Evolutionary conservation across 768 basidiomycete genomes (phyloP).

Genomic region (Podaxis sp.): DNA sequence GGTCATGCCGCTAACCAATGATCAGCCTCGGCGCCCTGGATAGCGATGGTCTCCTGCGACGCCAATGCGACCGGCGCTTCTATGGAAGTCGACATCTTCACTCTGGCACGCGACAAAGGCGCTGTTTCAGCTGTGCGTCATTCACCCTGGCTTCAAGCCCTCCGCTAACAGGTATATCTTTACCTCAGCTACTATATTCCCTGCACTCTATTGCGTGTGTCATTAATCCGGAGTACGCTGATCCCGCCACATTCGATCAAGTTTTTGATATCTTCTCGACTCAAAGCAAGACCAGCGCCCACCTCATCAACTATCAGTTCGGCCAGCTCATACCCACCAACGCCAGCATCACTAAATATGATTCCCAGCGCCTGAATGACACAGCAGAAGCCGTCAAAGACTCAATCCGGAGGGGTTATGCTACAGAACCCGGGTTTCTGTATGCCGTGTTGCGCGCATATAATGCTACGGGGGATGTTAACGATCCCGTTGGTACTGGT

Average conservation of each 20-base stretch:
- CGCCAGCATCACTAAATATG: conserved; percentile 53
- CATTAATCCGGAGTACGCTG: conserved; percentile 71
- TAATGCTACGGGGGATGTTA: conserved; percentile 49
- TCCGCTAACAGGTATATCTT: not conserved
- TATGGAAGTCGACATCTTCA: conserved; percentile 72
- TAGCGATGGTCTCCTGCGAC: conserved; percentile 87
- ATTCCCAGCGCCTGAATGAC: conserved; percentile 64
- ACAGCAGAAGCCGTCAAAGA: conserved; percentile 40
- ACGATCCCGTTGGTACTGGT: conserved; percentile 24
- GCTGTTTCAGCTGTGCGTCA: conserved; percentile 73
- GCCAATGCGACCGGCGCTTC: conserved; percentile 67
- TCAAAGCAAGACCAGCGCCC: conserved; percentile 56
- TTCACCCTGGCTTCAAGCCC: not conserved
- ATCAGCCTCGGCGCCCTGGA: conserved; percentile 81
- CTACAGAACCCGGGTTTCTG: conserved; percentile 58
- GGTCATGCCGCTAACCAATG: conserved; percentile 18
- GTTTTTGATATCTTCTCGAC: conserved; percentile 76
- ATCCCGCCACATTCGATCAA: conserved; percentile 57
- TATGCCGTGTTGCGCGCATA: conserved; percentile 67
- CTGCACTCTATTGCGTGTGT: conserved; percentile 67
- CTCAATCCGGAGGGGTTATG: conserved; percentile 41
- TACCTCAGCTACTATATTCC: conserved; percentile 77
- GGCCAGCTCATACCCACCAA: conserved; percentile 55
- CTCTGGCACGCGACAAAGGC: conserved; percentile 73
- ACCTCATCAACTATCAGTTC: conserved; percentile 59